Evolutionary conservation across 2,329 filamentous ascomycete genomes (phyloP).

Genomic region (Nothomitra cinnamomea): DNA sequence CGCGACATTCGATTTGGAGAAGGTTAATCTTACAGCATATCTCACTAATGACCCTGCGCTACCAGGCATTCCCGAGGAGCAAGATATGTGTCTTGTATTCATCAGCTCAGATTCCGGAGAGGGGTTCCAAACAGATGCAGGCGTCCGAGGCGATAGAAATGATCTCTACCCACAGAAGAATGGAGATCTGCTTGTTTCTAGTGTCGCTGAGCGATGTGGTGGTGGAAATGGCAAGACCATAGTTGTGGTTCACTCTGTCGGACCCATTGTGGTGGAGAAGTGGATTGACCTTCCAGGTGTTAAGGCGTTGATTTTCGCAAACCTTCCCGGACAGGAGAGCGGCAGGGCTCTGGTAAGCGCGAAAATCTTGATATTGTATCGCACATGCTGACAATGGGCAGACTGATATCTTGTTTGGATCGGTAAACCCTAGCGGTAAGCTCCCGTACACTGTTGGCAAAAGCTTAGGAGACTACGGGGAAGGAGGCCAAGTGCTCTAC

Average conservation of each 20-base stretch:
- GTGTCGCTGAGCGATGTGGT: slow-evolving; percentile 51
- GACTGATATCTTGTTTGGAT: slow-evolving; percentile 62
- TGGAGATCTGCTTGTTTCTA: slow-evolving; percentile 57
- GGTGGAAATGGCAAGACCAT: slow-evolving; percentile 48
- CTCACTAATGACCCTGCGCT: slow-evolving; percentile 37
- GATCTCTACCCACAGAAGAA: slow-evolving; percentile 58
- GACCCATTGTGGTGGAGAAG: slow-evolving; percentile 60
- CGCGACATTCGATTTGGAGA: slow-evolving; percentile 39
- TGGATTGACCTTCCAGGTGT: slow-evolving; percentile 66
- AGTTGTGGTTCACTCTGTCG: slow-evolving; percentile 78
- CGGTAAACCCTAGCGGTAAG: slow-evolving; percentile 61
- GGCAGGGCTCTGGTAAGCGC: slow-evolving; percentile 49
- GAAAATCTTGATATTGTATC: too few species aligned
- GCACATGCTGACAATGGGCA: not conserved
- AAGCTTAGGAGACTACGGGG: slow-evolving; percentile 57
- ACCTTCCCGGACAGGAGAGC: slow-evolving; percentile 74
- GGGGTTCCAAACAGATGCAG: slow-evolving; percentile 46
- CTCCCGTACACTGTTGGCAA: slow-evolving; percentile 79
- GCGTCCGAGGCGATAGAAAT: slow-evolving; percentile 63
- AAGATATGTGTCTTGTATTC: slow-evolving; percentile 76
- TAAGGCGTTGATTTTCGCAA: slow-evolving; percentile 66
- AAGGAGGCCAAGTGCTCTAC: slow-evolving; percentile 51
- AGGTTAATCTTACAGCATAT: slow-evolving; percentile 42
- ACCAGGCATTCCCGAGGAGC: slow-evolving; percentile 29
- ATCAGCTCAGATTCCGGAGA: slow-evolving; percentile 73